Conservation (phyloP, 2,329 filamentous ascomycete species). For the Blastomyces silverae region DNA sequence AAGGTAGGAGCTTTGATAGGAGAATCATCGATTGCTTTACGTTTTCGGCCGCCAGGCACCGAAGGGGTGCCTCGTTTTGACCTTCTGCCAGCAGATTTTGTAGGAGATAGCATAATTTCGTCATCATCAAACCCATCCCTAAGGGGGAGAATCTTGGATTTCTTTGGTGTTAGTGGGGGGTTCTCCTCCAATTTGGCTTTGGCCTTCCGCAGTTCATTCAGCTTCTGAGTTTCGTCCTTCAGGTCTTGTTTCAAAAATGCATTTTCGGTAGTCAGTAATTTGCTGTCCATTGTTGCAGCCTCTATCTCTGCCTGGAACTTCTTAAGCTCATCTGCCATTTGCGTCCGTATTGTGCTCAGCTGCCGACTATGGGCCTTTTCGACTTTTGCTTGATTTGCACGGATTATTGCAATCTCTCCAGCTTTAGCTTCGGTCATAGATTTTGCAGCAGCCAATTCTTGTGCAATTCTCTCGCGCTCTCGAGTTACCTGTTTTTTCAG, state of each 20-base stretch:
- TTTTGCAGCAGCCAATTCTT: conserved; percentile 37
- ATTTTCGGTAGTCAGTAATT: conserved; percentile 53
- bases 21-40: conserved; percentile 47
- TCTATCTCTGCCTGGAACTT: conserved; percentile 52
- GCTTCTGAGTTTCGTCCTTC: conserved; percentile 48
- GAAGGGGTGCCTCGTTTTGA: conserved; percentile 51
- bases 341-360: conserved; percentile 47
- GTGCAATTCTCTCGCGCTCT: conserved; percentile 37
- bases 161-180: conserved; percentile 46
- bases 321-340: conserved; percentile 48
- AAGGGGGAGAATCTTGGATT: conserved; percentile 43
- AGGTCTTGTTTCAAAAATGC: conserved; percentile 56
- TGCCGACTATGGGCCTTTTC: conserved; percentile 49
- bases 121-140: conserved; percentile 60
- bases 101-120: conserved; percentile 53
- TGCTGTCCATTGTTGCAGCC: conserved; percentile 47
- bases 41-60: conserved; percentile 53
- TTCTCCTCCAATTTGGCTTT: conserved; percentile 35
- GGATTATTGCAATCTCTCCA: conserved; percentile 57
- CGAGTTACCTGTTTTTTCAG: conserved; percentile 29
- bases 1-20: conserved; percentile 43
- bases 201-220: conserved; percentile 37
- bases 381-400: conserved; percentile 51
- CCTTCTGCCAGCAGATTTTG: conserved; percentile 41
- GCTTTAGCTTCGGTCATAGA: conserved; percentile 45